Base-by-base conservation (phyloP, 148 eudicot genomes). In the Vaccinium macrocarpon region DNA sequence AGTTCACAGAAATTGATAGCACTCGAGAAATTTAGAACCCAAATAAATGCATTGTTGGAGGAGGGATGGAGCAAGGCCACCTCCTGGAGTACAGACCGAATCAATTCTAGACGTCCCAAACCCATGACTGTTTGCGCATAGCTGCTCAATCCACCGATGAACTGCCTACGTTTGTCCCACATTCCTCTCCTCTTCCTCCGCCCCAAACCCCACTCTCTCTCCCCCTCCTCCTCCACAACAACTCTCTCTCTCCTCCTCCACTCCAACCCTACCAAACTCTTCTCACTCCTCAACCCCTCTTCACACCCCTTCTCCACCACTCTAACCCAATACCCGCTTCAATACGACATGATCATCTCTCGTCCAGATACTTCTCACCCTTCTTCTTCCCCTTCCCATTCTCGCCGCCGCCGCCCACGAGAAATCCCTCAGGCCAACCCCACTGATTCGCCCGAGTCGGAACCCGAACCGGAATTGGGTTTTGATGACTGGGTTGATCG, bases 401-500 rank as follows among this genome's bases (percentile, higher is more conserved):
- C 82, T 83, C 76, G 84, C 78, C 68, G 85, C 78, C 87, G 86
- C 55, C 82, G 32, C 50, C 87, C 84, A 52, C 57, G 8, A 18
- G 88, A 53, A 72, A 1, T 76, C 81, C 81, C 90, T 56, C 87
- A 81, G 16, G 78, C 93, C 73, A 88, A 80, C 72, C 86, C 90
- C 78, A 14, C 55, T 0, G 92, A 90, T 61, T 48, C 88, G 8
- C 66, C 88, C 11, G 89, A 87, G 8, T 73, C 92, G 8, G 89
- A 85, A 64, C 84, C 83, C 57, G 79, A 87, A 1, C 68, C 84
- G 12, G 93, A 94, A 12, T 57, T 88, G 16, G 90, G 87, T 15
- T 95, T 97, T 12, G 92, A 97, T 70, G 95, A 93, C 23, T 97
- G 95, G 96, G 97, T 95, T 66, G 98, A 97, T 78, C 82, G 76